These are phyloP conservation scores for Podaxis rugospora DNA, from an alignment of 768 basidiomycete genomes.

Conservation along the genomic window DNA sequence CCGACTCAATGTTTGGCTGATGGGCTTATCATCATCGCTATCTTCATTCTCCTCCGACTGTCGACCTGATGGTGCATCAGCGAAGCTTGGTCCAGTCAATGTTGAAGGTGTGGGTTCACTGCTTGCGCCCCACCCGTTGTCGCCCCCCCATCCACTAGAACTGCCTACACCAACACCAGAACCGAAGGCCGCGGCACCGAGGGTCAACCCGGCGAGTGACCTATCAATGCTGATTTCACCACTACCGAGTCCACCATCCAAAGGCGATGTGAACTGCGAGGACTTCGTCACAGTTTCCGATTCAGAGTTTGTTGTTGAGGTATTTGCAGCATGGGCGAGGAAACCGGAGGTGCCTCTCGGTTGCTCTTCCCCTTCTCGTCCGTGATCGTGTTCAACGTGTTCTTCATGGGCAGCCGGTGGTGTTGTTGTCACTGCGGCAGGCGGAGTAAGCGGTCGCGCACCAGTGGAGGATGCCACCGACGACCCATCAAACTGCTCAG, in stretches of 20 bases:
- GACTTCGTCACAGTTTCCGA: conserved; percentile 6
- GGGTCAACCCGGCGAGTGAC: conserved; percentile 30
- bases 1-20: conserved; percentile 42
- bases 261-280: conserved; percentile 30
- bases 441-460: neutral
- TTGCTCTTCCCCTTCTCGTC: neutral
- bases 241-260: conserved; percentile 22
- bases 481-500: conserved; percentile 16
- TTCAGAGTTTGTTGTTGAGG: neutral
- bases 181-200: conserved; percentile 21
- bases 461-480: conserved; percentile 13
- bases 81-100: neutral
- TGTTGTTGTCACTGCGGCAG: neutral
- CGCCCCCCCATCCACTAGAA: conserved; percentile 10
- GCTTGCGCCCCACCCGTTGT: conserved; percentile 12
- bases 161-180: neutral
- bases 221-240: conserved; percentile 21
- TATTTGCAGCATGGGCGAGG: neutral
- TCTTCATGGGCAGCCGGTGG: neutral
- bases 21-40: conserved; percentile 66
- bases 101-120: conserved; percentile 14
- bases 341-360: neutral
- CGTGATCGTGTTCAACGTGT: neutral
- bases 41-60: conserved; percentile 42
- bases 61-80: neutral